Percentiles rank a stretch among this genome's conserved stretches.
Conservation (phyloP, 352 stramenopile species). For the Peronospora farinosa region DNA sequence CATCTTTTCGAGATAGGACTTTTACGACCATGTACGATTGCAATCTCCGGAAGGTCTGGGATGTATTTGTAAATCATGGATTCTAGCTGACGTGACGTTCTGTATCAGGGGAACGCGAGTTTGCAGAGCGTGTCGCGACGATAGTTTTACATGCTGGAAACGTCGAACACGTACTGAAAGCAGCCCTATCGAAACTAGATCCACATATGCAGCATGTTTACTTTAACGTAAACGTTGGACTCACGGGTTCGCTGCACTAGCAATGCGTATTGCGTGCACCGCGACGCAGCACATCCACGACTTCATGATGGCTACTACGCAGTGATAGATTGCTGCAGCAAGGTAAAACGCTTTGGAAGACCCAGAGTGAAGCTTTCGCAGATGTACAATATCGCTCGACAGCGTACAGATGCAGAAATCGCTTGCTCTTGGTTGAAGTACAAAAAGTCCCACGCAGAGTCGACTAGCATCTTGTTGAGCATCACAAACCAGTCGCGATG, state of each 20-base stretch:
- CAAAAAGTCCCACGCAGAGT: too few species aligned
- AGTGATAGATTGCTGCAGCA: constrained; percentile 22
- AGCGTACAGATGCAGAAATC: constrained; percentile 28
- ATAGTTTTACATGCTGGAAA: constrained; percentile 23
- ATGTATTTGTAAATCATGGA: not conserved
- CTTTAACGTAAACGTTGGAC: constrained; percentile 17
- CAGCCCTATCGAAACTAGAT: constrained; percentile 27
- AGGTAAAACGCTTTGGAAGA: too few species aligned
- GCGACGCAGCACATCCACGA: constrained; percentile 13
- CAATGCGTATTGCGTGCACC: not conserved
- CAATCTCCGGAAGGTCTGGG: not conserved
- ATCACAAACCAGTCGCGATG: constrained; percentile 74
- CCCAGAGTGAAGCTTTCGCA: constrained; percentile 51
- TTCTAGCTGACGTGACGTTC: constrained; percentile 1
- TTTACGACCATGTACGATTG: constrained; percentile 32
- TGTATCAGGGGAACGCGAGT: constrained; percentile 25
- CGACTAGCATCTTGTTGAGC: constrained; percentile 32
- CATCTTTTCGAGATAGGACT: constrained; percentile 33
- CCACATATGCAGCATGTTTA: constrained; percentile 27
- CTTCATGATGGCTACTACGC: constrained; percentile 16
- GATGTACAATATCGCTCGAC: constrained; percentile 13
- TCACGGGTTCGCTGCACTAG: not conserved
- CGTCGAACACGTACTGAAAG: constrained; percentile 11
- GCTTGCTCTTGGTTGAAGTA: too few species aligned
- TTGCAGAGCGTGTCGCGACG: constrained; percentile 34